phyloP scores from a whole-genome alignment of 768 basidiomycete genomes.

The Kwoniella pini region DNA sequence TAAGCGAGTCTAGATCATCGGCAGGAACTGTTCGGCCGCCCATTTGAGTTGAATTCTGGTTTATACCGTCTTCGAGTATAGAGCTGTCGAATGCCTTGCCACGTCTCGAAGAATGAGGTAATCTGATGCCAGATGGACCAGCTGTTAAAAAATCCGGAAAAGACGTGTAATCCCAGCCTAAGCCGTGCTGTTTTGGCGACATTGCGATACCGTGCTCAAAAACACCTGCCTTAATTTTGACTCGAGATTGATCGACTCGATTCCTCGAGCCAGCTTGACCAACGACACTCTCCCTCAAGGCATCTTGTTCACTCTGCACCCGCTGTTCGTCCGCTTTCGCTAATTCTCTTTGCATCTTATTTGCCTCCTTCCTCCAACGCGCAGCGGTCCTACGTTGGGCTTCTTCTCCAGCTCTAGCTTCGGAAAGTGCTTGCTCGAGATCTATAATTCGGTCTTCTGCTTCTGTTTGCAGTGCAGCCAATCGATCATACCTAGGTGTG shows the following conservation, averaged over 20 bases:
- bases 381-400: conserved; percentile 35
- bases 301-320: neutral
- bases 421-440: conserved; percentile 37
- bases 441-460: conserved; percentile 31
- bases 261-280: conserved; percentile 6
- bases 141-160: conserved; percentile 24
- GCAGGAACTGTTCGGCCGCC: conserved; percentile 4
- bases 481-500: conserved; percentile 15
- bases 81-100: no score
- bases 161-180: conserved; percentile 27
- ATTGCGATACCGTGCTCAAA: neutral
- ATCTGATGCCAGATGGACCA: neutral
- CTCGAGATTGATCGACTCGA: neutral
- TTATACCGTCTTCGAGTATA: neutral
- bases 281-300: conserved; percentile 1
- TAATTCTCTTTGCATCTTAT: conserved; percentile 40
- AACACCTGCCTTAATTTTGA: neutral
- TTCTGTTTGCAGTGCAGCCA: conserved; percentile 23
- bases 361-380: conserved; percentile 33
- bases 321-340: conserved; percentile 30
- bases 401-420: conserved; percentile 41
- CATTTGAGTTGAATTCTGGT: neutral
- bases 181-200: neutral
- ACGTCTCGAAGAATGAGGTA: neutral
- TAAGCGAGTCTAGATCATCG: conserved; percentile 4